Evolutionary conservation across 495 filamentous ascomycete genomes (phyloP), one percentile per base, ranked within the genome.

Genomic region (Penicillium nucicola): DNA sequence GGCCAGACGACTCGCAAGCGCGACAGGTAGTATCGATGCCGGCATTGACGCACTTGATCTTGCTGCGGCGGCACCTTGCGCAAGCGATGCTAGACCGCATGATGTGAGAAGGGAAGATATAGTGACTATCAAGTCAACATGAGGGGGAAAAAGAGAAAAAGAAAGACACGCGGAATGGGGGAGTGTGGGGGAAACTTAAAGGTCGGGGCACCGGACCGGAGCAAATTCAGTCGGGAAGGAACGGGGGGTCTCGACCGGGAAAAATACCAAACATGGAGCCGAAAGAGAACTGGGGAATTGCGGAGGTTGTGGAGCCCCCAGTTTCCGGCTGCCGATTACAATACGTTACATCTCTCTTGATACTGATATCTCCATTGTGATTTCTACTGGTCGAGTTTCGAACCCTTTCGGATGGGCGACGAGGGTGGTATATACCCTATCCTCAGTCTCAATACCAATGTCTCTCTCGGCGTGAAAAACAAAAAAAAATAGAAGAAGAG

Each of bases 11-110:
- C 59, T 89, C 79, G 64, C 90, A 95, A 5, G 85, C 85, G 50
- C 86, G 83, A 70, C 90, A 95, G 18, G 81, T 85, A 15, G 82
- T 84, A 53, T 82, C 78, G 45, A 84, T 83, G 43, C 88, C 88
- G 58, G 75, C 77, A 69, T 95, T 95, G 71, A 90, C 84, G 66
- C 78, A 88, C 73, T 91, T 92, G 66, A 91, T 86, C 65, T 92
- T 92, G 66, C 84, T 88, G 62, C 86, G 84, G 47, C 88, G 81
- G 72, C 88, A 92, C 42, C 83, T 77, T 50, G 80, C 78, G 67
- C 88, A 92, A 53, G 88, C 88, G 55, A 92, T 90, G 55, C 84
- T 88, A 41, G 87, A 90, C 45, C 88, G 78, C 82, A 90, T 86
- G 47, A 22, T 69, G 44, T n/a, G n/a, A n/a, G n/a, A n/a, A 51